These are phyloP conservation scores for Cladosporium austrohemisphaericum DNA, from an alignment of 2,329 filamentous ascomycete species.

Conservation along the genomic window DNA sequence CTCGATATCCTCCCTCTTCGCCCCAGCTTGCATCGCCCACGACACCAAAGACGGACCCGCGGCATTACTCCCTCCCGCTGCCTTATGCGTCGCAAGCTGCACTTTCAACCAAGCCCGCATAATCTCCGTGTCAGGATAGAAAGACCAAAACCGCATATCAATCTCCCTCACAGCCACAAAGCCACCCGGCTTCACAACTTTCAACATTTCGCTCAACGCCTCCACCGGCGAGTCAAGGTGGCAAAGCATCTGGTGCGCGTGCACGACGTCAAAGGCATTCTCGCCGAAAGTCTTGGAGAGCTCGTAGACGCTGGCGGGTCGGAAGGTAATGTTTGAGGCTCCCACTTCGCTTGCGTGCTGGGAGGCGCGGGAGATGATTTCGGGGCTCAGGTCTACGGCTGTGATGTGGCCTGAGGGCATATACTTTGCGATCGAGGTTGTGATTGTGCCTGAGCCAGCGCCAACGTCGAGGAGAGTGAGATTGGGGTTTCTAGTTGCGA, in stretches of 20 bases:
- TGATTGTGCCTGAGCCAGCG: conserved; percentile 49
- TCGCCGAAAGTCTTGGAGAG: conserved; percentile 39
- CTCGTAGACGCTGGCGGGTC: conserved; percentile 33
- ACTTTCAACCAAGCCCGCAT: conserved; percentile 36
- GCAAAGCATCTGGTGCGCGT: conserved; percentile 56
- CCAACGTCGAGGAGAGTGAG: conserved; percentile 46
- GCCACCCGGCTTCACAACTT: conserved; percentile 52
- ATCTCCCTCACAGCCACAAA: conserved; percentile 49
- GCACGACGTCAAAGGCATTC: conserved; percentile 56
- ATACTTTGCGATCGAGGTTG: conserved; percentile 40
- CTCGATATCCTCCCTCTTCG: conserved; percentile 36
- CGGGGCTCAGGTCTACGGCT: conserved; percentile 43
- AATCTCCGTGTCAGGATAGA: conserved; percentile 34
- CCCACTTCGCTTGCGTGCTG: conserved; percentile 36
- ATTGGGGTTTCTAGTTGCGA: conserved; percentile 23
- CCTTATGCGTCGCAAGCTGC: conserved; percentile 32
- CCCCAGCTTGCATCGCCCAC: conserved; percentile 38
- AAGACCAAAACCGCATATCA: conserved; percentile 35
- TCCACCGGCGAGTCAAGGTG: conserved; percentile 52
- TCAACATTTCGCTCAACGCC: conserved; percentile 52
- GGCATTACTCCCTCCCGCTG: conserved; percentile 23
- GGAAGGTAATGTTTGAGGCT: conserved; percentile 39
- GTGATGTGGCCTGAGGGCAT: conserved; percentile 44
- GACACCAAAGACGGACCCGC: conserved; percentile 29
- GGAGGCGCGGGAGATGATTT: conserved; percentile 41